Evolutionary conservation across 495 filamentous ascomycete genomes (phyloP).

Genomic region (Aspergillus panamensis): DNA sequence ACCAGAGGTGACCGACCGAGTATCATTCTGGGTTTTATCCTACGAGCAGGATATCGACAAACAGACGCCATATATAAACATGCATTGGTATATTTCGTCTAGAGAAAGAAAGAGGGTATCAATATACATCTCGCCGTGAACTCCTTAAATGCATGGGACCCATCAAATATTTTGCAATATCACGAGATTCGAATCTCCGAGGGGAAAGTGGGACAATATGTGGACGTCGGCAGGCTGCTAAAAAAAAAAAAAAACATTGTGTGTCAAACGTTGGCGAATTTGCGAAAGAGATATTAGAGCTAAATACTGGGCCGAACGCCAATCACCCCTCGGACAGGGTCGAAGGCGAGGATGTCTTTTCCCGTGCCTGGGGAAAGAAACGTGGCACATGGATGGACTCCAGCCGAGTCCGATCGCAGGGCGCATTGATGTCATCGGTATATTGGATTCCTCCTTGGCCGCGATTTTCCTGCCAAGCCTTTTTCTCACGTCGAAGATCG

Average conservation of each 20-base stretch:
- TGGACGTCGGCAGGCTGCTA: too few species aligned
- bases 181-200: neutral
- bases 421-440: slow-evolving; percentile 39
- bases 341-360: slow-evolving; percentile 30
- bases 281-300: neutral
- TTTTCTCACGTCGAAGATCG: slow-evolving; percentile 59
- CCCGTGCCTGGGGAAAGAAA: slow-evolving; percentile 33
- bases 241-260: too few species aligned
- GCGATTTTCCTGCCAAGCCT: slow-evolving; percentile 50
- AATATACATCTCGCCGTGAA: neutral
- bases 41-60: neutral
- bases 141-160: neutral
- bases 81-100: neutral
- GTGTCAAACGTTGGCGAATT: neutral
- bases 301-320: neutral
- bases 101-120: neutral
- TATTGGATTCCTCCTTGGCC: slow-evolving; percentile 39
- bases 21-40: neutral
- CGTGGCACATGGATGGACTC: slow-evolving; percentile 37
- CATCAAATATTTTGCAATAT: neutral
- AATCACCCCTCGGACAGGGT: slow-evolving; percentile 16
- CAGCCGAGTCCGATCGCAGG: slow-evolving; percentile 41
- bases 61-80: neutral
- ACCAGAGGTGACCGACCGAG: too few species aligned
- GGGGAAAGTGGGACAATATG: too few species aligned